Conservation (phyloP, 2,329 filamentous ascomycete species). For the Penicillium sp. region DNA sequence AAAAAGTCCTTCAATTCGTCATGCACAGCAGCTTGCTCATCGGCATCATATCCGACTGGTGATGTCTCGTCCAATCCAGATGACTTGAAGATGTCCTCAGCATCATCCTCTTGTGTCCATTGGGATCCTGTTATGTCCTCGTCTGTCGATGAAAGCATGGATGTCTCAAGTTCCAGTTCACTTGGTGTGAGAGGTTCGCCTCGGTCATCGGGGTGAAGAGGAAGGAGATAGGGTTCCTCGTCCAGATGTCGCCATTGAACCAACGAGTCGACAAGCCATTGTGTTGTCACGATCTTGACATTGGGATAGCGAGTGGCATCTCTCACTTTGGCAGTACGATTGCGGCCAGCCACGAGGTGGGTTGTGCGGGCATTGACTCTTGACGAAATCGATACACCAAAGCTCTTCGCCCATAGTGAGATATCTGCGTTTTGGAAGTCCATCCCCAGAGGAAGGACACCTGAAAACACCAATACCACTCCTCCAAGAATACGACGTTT, state of each 20-base stretch:
- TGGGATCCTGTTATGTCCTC: constrained; percentile 49
- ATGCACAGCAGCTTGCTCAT: constrained; percentile 64
- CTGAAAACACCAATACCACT: constrained; percentile 81
- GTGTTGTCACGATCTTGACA: constrained; percentile 87
- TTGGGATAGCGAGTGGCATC: constrained; percentile 75
- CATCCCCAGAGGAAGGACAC: constrained; percentile 78
- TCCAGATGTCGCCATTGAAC: constrained; percentile 79
- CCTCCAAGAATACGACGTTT: constrained; percentile 74
- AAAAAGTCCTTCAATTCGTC: constrained; percentile 76
- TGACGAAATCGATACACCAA: constrained; percentile 65
- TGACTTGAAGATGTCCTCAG: constrained; percentile 52
- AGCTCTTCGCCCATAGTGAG: constrained; percentile 79
- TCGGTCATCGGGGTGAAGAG: constrained; percentile 69
- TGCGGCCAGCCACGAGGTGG: constrained; percentile 55
- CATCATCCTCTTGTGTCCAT: constrained; percentile 45
- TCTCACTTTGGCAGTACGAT: constrained; percentile 85
- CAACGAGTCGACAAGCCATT: constrained; percentile 85
- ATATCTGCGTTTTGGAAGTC: constrained; percentile 81
- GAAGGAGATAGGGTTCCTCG: constrained; percentile 74
- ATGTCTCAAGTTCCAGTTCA: constrained; percentile 48
- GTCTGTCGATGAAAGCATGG: constrained; percentile 47
- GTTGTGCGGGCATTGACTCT: constrained; percentile 50
- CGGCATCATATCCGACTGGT: constrained; percentile 57
- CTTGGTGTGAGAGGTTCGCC: constrained; percentile 43
- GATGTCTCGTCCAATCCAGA: constrained; percentile 51